Evolutionary conservation across 805 yeast genomes (phyloP).

Genomic region (Myxozyma geophila): DNA sequence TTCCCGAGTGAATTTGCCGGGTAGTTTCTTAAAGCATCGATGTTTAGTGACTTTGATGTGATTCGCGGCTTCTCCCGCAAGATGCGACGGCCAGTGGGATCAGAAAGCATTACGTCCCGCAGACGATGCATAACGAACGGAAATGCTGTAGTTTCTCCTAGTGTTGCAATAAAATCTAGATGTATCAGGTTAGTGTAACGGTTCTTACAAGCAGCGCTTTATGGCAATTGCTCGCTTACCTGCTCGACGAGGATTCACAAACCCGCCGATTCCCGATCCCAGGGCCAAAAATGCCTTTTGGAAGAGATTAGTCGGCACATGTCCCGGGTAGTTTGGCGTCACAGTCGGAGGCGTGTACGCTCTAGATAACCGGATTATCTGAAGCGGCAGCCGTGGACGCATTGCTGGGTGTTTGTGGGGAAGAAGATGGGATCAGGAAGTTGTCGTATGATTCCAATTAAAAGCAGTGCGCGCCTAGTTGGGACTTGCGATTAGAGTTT

Average conservation of each 20-base stretch:
- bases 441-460: too few relatives aligned
- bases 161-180: constrained; percentile 46
- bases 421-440: background rate
- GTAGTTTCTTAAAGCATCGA: constrained; percentile 59
- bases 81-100: constrained; percentile 75
- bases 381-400: background rate
- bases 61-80: constrained; percentile 82
- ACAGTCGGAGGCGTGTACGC: background rate
- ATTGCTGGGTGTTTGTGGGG: background rate
- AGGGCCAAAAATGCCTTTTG: constrained; percentile 69
- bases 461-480: background rate
- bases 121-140: constrained; percentile 65
- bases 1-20: constrained; percentile 77
- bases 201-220: background rate
- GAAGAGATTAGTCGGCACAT: constrained; percentile 68
- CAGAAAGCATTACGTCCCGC: constrained; percentile 73
- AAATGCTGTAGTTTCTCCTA: constrained; percentile 87
- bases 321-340: constrained; percentile 61
- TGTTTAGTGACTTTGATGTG: constrained; percentile 69
- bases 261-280: constrained; percentile 79
- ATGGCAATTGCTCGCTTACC: constrained; percentile 34
- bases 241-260: constrained; percentile 47
- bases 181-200: background rate
- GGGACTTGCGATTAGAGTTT: background rate
- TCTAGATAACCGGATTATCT: background rate